Conservation (phyloP, 2,329 filamentous ascomycete genomes). For the Waltergamsia citrina region DNA sequence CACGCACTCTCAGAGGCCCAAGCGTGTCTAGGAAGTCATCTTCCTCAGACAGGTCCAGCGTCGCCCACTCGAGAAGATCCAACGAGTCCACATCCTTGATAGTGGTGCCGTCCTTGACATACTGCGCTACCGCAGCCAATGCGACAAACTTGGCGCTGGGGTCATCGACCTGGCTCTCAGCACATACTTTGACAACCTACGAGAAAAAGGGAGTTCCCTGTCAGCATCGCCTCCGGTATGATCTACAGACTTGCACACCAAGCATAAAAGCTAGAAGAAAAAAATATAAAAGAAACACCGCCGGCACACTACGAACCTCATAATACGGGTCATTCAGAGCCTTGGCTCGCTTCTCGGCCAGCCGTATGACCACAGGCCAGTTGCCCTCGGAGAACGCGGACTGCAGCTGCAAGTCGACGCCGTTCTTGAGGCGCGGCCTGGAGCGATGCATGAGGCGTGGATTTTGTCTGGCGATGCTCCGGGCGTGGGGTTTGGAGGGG, state of each 20-base stretch:
- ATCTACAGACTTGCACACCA: too few species aligned
- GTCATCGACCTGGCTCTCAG: conserved; percentile 42
- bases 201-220: too few species aligned
- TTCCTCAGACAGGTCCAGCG: conserved; percentile 24
- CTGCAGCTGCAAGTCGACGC: conserved; percentile 44
- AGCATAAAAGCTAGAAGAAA: too few species aligned
- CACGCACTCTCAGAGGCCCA: conserved; percentile 36
- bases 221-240: too few species aligned
- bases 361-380: conserved; percentile 39
- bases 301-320: conserved; percentile 27
- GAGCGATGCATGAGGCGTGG: conserved; percentile 19
- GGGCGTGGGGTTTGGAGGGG: background rate
- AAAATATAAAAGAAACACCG: too few species aligned
- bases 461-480: background rate
- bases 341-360: conserved; percentile 41
- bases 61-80: conserved; percentile 46
- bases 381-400: conserved; percentile 44
- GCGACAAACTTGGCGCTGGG: conserved; percentile 33
- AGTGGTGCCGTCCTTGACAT: conserved; percentile 33
- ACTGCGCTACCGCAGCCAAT: conserved; percentile 31
- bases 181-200: conserved; percentile 37
- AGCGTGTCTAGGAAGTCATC: conserved; percentile 36
- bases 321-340: conserved; percentile 45
- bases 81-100: conserved; percentile 40
- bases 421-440: conserved; percentile 32